These are phyloP conservation scores for Cercospora sesami DNA, from an alignment of 2,329 filamentous ascomycete genomes.

Conservation along the genomic window DNA sequence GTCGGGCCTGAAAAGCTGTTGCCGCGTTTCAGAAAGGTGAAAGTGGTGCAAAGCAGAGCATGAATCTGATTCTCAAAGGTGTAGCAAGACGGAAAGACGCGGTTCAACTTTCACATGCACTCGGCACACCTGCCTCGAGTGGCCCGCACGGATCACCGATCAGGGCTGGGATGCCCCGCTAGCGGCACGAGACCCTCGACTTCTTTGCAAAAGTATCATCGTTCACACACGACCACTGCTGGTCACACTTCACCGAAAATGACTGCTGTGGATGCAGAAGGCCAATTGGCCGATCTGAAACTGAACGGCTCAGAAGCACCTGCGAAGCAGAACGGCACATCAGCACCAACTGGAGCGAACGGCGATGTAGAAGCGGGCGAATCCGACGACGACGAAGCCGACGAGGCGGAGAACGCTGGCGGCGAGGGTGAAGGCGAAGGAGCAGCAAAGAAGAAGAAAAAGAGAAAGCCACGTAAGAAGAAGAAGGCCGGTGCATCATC, in stretches of 20 bases:
- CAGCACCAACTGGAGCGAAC: slow-evolving; percentile 30
- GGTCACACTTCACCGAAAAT: slow-evolving; percentile 20
- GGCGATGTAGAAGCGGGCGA: slow-evolving; percentile 38
- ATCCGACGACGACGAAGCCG: slow-evolving; percentile 41
- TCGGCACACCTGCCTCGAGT: not conserved
- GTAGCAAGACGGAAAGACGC: not conserved
- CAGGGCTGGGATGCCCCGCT: not conserved
- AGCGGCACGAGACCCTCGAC: slow-evolving; percentile 7
- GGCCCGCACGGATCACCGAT: not conserved
- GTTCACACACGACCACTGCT: not conserved
- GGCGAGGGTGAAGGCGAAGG: slow-evolving; percentile 32
- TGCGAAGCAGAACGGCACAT: slow-evolving; percentile 29
- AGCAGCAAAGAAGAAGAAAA: slow-evolving; percentile 49
- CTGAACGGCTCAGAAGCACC: slow-evolving; percentile 26
- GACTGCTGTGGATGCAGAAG: slow-evolving; percentile 35
- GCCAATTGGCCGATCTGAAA: slow-evolving; percentile 32
- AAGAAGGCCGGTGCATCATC: slow-evolving; percentile 41
- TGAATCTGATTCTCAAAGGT: not conserved
- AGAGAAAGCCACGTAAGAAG: slow-evolving; percentile 48
- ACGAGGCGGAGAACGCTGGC: slow-evolving; percentile 31
- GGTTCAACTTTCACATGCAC: not conserved
- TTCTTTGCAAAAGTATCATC: slow-evolving; percentile 6
- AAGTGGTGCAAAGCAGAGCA: not conserved
- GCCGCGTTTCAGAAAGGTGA: not conserved
- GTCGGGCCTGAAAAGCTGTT: not conserved